These are phyloP conservation scores for Rubus parviflorus DNA, from an alignment of 306 rosid genomes.

Conservation along the genomic window DNA sequence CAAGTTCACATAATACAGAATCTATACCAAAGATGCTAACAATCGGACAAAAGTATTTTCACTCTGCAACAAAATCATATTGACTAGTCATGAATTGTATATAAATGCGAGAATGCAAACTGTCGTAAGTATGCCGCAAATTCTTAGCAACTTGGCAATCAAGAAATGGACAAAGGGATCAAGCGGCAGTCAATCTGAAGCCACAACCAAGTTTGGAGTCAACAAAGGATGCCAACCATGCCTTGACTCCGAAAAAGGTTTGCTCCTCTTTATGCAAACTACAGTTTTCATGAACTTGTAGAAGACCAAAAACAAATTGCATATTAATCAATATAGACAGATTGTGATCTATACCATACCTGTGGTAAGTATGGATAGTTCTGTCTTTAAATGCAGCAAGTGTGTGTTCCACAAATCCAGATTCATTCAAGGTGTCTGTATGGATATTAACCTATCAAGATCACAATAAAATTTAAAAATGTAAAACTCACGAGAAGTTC, in stretches of 20 bases:
- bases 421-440: slow-evolving; percentile 89
- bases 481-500: not conserved
- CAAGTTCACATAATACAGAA: not conserved
- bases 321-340: not conserved
- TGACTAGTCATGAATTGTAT: not conserved
- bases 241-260: not conserved
- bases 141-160: not conserved
- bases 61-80: not conserved
- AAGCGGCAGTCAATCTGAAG: not conserved
- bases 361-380: slow-evolving; percentile 92
- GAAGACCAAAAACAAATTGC: not conserved
- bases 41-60: not conserved
- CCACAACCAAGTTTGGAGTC: not conserved
- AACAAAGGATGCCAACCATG: not conserved
- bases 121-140: not conserved
- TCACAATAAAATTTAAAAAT: slow-evolving; percentile 1
- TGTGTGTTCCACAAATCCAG: slow-evolving; percentile 93
- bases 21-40: not conserved
- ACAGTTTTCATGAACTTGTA: not conserved
- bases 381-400: slow-evolving; percentile 85
- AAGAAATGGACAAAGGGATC: slow-evolving; percentile 3
- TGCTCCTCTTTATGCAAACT: not conserved
- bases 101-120: not conserved
- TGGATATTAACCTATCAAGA: slow-evolving; percentile 82
- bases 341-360: slow-evolving; percentile 63